A percentile compares a stretch with the other conserved stretches of the same genome.
Conservation (phyloP, 257 asterid species). For the Solanum pimpinellifolium region DNA sequence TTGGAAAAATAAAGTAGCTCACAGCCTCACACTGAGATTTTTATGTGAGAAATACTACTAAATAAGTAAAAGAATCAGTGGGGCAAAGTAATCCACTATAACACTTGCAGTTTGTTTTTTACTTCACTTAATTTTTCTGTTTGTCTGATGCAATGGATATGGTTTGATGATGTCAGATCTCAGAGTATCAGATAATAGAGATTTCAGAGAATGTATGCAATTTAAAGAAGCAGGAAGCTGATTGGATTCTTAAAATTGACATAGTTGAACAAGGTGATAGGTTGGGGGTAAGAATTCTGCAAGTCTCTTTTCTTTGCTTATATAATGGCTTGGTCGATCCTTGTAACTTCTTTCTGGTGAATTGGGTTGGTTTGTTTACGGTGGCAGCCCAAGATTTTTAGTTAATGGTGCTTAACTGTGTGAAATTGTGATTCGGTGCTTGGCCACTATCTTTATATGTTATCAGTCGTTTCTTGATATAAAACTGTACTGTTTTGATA, state of each 20-base stretch:
- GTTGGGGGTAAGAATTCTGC: slow-evolving; percentile 49
- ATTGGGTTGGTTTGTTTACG: not conserved
- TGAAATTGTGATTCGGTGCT: not conserved
- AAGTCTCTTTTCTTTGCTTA: not conserved
- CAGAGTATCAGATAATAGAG: slow-evolving; percentile 81
- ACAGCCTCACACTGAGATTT: not conserved
- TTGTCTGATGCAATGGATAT: not conserved
- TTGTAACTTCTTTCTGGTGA: not conserved
- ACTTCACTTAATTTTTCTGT: not conserved
- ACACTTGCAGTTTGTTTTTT: not conserved
- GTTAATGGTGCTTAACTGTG: not conserved
- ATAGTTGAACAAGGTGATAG: slow-evolving; percentile 76
- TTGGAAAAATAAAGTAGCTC: not conserved
- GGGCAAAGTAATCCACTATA: not conserved
- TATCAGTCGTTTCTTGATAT: not conserved
- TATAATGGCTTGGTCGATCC: not conserved
- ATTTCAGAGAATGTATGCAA: slow-evolving; percentile 92
- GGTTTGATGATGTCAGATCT: slow-evolving; percentile 37
- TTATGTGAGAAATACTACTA: not conserved
- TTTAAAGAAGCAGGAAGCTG: slow-evolving; percentile 92
- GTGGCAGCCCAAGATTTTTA: not conserved
- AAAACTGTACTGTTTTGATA: not conserved
- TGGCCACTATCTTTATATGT: not conserved
- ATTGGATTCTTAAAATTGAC: slow-evolving; percentile 95
- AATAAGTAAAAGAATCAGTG: not conserved